Conservation (phyloP, 805 yeast genomes). For the Saturnispora galanensis region DNA sequence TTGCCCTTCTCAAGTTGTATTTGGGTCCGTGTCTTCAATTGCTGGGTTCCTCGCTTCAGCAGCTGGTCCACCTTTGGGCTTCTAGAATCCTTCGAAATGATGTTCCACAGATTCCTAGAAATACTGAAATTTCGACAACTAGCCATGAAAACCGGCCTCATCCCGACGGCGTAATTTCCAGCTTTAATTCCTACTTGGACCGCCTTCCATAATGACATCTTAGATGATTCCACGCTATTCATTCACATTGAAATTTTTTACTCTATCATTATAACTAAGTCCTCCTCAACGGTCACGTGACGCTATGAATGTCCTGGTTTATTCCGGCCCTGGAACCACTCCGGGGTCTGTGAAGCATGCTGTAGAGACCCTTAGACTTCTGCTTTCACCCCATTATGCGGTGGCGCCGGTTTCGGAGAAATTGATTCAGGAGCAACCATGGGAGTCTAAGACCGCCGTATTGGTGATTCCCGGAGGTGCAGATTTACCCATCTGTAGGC, state of each 20-base stretch:
- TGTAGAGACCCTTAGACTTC: slow-evolving; percentile 59
- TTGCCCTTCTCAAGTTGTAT: slow-evolving; percentile 9
- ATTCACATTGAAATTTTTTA: not conserved
- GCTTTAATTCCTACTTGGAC: not conserved
- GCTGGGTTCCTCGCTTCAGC: slow-evolving; percentile 3
- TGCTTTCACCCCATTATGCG: slow-evolving; percentile 82
- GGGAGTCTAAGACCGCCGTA: slow-evolving; percentile 72
- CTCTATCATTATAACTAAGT: not conserved
- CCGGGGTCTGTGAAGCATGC: slow-evolving; percentile 80
- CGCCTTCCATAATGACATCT: not conserved
- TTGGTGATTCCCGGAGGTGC: slow-evolving; percentile 96
- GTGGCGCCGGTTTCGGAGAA: slow-evolving; percentile 60
- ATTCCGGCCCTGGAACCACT: slow-evolving; percentile 75
- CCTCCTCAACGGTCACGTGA: not conserved
- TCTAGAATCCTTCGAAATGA: not conserved
- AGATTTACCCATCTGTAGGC: slow-evolving; percentile 73
- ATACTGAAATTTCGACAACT: slow-evolving; percentile 1
- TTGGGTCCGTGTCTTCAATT: slow-evolving; percentile 1
- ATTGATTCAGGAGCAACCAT: slow-evolving; percentile 69
- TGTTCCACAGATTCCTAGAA: not conserved
- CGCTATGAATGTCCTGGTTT: slow-evolving; percentile 67
- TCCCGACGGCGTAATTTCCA: not conserved
- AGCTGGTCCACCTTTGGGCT: slow-evolving; percentile 3
- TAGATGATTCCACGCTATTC: not conserved
- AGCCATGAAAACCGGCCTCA: not conserved